Evolutionary conservation across 2,329 filamentous ascomycete genomes (phyloP), one percentile per base, ranked within the genome.

Genomic region (Achaetomium macrosporum): DNA sequence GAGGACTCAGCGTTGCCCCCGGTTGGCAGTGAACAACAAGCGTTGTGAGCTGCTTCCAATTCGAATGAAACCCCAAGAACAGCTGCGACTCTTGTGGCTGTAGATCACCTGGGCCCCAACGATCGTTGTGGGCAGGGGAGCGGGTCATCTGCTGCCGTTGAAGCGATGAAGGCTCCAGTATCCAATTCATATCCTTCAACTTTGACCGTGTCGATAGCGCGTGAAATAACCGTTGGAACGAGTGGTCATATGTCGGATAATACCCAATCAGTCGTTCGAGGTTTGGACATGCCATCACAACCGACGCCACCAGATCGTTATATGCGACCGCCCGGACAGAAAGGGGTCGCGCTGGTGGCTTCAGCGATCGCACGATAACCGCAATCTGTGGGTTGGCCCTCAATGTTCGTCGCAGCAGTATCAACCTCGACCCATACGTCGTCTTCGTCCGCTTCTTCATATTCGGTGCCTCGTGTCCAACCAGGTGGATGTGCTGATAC

Each of bases 251-350:
- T 3, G 68, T 65, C 2, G 76, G 73, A 50, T 78, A 73, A 37
- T 78, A 76, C 0, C 82, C 81, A 11, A 74, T 68, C 7, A 85
- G 68, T 46, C 74, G 72, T 66, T 85, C 82, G 11, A 86, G 69
- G 57, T 85, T 84, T 2, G 82, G 82, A 52, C 82, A 85, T 0
- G 79, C 76, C 81, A 84, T 83, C 53, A 85, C 71, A 20, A 85
- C 66, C 5, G 82, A 77, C 0, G 82, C 81, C 1, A 84, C 72
- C 3, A 81, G 65, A 58, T 82, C 75, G 54, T 81, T 73, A 61
- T 85, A 84, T 42, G 76, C 71, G 35, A 76, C 74, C 16, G 68
- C 45, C 11, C 69, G 60, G n/a, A 71, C 64, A 12, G 68, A 66
- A 29, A 69, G 66, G 0, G 72, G 71, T 11, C 73, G 57, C 6